Conservation (phyloP, 2,329 filamentous ascomycete species). For the Xylaria sp. region DNA sequence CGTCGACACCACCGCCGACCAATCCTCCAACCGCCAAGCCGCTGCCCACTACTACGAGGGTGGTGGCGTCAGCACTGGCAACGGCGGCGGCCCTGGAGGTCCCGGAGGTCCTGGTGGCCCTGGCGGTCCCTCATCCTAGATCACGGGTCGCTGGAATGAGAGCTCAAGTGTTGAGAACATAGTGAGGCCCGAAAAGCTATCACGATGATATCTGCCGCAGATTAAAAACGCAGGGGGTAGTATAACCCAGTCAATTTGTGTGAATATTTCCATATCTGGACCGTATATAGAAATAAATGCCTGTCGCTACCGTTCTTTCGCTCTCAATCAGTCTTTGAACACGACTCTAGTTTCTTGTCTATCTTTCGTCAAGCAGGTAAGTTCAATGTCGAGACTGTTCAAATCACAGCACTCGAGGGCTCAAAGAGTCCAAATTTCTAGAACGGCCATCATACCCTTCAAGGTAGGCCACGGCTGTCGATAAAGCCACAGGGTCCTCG, state of each 20-base stretch:
- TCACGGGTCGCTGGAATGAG: not conserved
- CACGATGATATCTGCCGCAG: not conserved
- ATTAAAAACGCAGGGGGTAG: not conserved
- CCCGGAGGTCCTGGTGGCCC: slow-evolving; percentile 23
- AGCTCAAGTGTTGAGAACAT: not conserved
- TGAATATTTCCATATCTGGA: not conserved
- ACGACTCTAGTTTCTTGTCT: not conserved
- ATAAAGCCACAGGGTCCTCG: not conserved
- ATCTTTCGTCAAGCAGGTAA: not conserved
- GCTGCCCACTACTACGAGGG: slow-evolving; percentile 46
- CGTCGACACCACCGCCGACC: slow-evolving; percentile 53
- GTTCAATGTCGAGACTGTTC: not conserved
- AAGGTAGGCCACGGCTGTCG: not conserved
- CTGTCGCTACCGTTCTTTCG: slow-evolving; percentile 23
- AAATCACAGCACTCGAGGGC: not conserved
- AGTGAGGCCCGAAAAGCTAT: not conserved
- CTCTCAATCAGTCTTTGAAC: not conserved
- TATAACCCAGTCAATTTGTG: not conserved
- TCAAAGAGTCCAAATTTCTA: not conserved
- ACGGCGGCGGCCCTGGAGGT: slow-evolving; percentile 24
- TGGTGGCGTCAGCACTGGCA: slow-evolving; percentile 42
- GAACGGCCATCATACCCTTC: not conserved
- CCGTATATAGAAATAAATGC: slow-evolving; percentile 17
- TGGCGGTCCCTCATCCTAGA: slow-evolving; percentile 13
- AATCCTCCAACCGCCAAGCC: slow-evolving; percentile 36